Percentiles rank a stretch among this genome's conserved stretches.
These are phyloP conservation scores for Eimeria maxima DNA, from an alignment of 169 alveolate species.

Conservation along the genomic window DNA sequence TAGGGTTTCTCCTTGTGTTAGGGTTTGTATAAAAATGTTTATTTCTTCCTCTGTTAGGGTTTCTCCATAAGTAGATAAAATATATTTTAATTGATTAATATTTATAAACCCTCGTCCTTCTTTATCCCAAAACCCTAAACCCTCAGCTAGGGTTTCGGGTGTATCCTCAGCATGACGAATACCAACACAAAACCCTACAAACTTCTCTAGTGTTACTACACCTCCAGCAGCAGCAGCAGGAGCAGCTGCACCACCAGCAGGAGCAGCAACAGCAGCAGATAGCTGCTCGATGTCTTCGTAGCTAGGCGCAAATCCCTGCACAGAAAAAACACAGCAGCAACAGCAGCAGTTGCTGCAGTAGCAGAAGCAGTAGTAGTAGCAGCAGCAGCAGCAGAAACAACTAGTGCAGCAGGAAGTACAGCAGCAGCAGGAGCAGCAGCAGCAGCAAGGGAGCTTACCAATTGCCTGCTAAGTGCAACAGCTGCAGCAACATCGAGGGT, in stretches of 20 bases:
- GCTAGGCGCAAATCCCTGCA: neutral
- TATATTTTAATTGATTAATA: neutral
- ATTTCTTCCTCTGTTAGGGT: neutral
- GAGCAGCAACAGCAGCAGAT: too few species aligned
- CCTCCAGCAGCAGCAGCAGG: neutral
- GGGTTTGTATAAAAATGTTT: neutral
- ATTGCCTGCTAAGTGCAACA: neutral
- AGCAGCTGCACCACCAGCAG: neutral
- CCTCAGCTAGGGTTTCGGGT: neutral
- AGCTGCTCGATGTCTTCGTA: neutral
- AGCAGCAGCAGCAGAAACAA: slow-evolving; percentile 13
- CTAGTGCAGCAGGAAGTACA: neutral
- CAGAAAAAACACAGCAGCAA: neutral
- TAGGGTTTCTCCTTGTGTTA: neutral
- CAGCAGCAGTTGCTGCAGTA: neutral
- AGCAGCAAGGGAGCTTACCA: too few species aligned
- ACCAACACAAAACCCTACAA: neutral
- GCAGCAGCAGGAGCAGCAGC: too few species aligned
- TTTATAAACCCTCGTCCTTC: neutral
- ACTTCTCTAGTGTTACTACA: neutral
- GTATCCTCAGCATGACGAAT: neutral
- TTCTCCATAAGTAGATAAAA: neutral
- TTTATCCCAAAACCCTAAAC: neutral
- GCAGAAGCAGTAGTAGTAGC: neutral
- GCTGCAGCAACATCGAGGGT: slow-evolving; percentile 26